A percentile compares a stretch with the other conserved stretches of the same genome.
phyloP scores from a whole-genome alignment of 371 early-diverging fungal species.

The Apophysomyces variabilis region DNA sequence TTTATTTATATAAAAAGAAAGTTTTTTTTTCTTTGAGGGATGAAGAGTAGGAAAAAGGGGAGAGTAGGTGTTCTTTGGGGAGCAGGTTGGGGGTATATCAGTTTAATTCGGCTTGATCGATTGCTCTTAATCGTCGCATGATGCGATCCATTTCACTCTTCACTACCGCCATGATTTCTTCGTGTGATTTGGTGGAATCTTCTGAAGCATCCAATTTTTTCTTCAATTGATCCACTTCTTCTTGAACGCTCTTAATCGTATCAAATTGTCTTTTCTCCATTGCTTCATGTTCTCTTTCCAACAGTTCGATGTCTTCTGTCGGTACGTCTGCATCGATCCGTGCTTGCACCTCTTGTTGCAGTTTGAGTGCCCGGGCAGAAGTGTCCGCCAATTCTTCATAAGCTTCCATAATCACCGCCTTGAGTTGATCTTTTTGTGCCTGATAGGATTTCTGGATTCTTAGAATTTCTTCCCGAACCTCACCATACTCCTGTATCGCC shows the following conservation, averaged over 20 bases:
- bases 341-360: constrained; percentile 45
- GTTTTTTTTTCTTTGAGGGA: neutral
- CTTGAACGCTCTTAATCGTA: constrained; percentile 33
- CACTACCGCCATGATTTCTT: constrained; percentile 44
- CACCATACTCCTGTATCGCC: constrained; percentile 35
- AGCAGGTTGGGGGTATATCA: neutral
- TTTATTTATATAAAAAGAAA: neutral
- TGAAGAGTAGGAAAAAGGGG: neutral
- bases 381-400: constrained; percentile 42
- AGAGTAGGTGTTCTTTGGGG: neutral
- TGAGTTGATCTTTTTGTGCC: constrained; percentile 35
- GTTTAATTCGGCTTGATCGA: constrained; percentile 35
- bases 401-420: constrained; percentile 37
- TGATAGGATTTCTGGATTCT: constrained; percentile 37
- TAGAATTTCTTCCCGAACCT: constrained; percentile 34
- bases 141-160: constrained; percentile 53
- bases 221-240: constrained; percentile 36
- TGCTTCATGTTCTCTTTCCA: constrained; percentile 32
- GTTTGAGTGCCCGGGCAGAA: constrained; percentile 32
- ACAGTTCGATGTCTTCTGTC: constrained; percentile 30
- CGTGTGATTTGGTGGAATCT: constrained; percentile 37
- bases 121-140: constrained; percentile 46
- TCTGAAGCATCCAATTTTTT: constrained; percentile 34
- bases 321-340: constrained; percentile 37
- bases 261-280: constrained; percentile 23